Conservation (phyloP, 1,284 basidiomycete genomes). For the Moniliophthora roreri region DNA sequence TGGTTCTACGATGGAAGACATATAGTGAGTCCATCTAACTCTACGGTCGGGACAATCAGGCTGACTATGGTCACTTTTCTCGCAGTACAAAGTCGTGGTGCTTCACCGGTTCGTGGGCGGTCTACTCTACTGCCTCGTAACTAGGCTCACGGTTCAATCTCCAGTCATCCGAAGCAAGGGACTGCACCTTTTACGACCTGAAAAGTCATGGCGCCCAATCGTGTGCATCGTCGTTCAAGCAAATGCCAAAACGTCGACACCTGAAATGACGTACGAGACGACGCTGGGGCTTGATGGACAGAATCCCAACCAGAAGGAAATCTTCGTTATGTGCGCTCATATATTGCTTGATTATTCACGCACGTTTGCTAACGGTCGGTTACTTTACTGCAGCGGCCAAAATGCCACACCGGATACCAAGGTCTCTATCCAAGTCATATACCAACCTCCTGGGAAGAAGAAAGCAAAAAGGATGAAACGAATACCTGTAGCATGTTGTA, state of each 20-base stretch:
- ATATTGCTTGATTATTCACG: background rate
- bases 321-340: conserved; percentile 48
- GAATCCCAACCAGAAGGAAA: conserved; percentile 59
- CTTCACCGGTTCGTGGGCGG: too few relatives aligned
- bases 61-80: too few relatives aligned
- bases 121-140: too few relatives aligned
- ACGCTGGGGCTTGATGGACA: conserved; percentile 66
- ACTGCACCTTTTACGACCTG: conserved; percentile 43
- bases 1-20: too few relatives aligned
- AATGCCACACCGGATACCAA: conserved; percentile 32
- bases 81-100: too few relatives aligned
- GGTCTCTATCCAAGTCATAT: conserved; percentile 54
- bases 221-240: conserved; percentile 53
- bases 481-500: conserved; percentile 49
- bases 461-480: conserved; percentile 47
- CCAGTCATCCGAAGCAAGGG: conserved; percentile 48
- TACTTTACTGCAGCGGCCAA: background rate
- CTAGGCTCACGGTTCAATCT: too few relatives aligned
- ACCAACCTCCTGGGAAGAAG: conserved; percentile 55
- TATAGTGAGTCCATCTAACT: too few relatives aligned
- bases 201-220: conserved; percentile 63
- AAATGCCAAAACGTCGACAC: background rate
- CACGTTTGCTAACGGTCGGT: background rate
- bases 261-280: conserved; percentile 43
- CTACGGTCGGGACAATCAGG: too few relatives aligned